phyloP scores from a whole-genome alignment of 345 rosid species.

The Draba incana region DNA sequence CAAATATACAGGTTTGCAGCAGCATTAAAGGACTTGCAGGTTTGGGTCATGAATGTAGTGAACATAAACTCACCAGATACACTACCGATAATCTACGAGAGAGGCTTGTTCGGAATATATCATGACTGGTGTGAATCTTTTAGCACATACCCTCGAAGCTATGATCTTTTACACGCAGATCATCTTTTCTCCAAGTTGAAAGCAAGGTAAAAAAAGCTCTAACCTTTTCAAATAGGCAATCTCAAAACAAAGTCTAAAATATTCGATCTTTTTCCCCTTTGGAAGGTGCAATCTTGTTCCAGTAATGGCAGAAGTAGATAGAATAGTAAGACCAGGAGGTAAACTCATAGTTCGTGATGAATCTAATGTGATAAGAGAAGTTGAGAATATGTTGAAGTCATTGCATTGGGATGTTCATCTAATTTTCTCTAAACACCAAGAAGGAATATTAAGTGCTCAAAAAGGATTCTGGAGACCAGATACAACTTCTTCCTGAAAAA shows the following conservation, averaged over 20 bases:
- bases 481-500: conserved; percentile 47
- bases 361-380: conserved; percentile 62
- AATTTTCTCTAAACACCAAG: conserved; percentile 72
- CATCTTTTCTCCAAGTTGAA: conserved; percentile 87
- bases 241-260: not conserved
- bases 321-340: conserved; percentile 95
- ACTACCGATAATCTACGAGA: conserved; percentile 83
- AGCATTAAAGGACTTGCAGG: conserved; percentile 68
- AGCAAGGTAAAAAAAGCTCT: conserved; percentile 48
- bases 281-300: conserved; percentile 82
- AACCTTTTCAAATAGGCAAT: not conserved
- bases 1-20: conserved; percentile 72
- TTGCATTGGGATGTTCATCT: conserved; percentile 80
- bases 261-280: not conserved
- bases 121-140: conserved; percentile 98
- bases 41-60: conserved; percentile 89
- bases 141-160: conserved; percentile 79
- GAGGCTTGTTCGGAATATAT: conserved; percentile 88
- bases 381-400: conserved; percentile 77
- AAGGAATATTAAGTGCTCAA: conserved; percentile 86
- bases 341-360: conserved; percentile 75
- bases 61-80: conserved; percentile 84
- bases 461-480: conserved; percentile 90
- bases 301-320: conserved; percentile 85
- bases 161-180: conserved; percentile 91